Conservation (phyloP, 345 rosid genomes). For the Rhodomyrtus tomentosa region DNA sequence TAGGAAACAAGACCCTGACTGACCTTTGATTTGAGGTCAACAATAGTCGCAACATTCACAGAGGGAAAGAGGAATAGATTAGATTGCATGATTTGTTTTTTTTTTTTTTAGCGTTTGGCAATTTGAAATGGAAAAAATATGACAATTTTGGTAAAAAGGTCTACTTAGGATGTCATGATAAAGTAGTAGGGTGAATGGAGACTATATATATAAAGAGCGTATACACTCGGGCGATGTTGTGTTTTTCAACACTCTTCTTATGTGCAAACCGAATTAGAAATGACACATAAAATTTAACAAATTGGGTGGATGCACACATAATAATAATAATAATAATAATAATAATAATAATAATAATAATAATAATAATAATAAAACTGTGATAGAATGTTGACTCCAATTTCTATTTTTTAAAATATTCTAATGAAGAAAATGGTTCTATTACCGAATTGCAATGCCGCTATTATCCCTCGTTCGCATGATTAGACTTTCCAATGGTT, state of each 20-base stretch:
- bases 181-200: background rate
- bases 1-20: background rate
- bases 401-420: background rate
- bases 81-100: too few species aligned
- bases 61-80: background rate
- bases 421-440: background rate
- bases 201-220: background rate
- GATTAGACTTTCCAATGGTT: background rate
- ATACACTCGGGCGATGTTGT: too few species aligned
- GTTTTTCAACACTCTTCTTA: background rate
- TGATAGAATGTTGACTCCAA: background rate
- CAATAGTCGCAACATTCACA: background rate
- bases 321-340: too few species aligned
- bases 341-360: too few species aligned
- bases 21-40: rapidly evolving
- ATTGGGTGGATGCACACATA: background rate
- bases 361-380: too few species aligned
- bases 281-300: background rate
- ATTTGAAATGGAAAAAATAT: background rate
- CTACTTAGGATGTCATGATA: background rate
- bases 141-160: background rate
- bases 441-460: background rate
- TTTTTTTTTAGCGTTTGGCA: background rate
- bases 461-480: background rate
- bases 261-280: background rate